Evolutionary conservation across 202 grass and related monocot genomes (phyloP).

Genomic region (Schoenoplectus tabernaemontani): DNA sequence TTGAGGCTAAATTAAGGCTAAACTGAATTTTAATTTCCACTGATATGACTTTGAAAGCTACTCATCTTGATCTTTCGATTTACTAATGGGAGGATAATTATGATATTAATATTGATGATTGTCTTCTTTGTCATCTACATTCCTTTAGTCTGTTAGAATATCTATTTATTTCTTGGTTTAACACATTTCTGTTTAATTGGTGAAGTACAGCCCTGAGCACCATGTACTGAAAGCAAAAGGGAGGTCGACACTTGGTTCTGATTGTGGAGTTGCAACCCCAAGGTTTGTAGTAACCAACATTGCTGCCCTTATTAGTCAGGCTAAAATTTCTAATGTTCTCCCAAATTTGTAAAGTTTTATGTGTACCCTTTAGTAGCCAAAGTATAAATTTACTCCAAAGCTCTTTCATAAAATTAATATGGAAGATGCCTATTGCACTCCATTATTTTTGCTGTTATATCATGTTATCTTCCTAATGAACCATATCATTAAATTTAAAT

Average conservation of each 20-base stretch:
- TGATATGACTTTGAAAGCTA: not conserved
- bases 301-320: not conserved
- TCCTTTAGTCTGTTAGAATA: constrained; percentile 3
- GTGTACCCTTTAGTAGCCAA: not conserved
- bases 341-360: not conserved
- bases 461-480: not conserved
- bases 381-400: not conserved
- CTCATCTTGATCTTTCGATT: not conserved
- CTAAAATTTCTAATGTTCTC: not conserved
- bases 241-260: constrained; percentile 90
- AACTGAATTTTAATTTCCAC: not conserved
- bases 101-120: not conserved
- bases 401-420: not conserved
- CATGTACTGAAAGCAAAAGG: constrained; percentile 59
- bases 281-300: constrained; percentile 39
- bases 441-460: not conserved
- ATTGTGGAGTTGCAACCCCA: constrained; percentile 52
- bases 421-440: not conserved
- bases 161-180: constrained; percentile 1
- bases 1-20: not conserved
- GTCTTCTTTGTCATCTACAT: not conserved
- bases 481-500: not conserved
- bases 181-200: not conserved
- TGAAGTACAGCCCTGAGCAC: constrained; percentile 73
- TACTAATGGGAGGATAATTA: not conserved